A percentile compares a stretch with the other conserved stretches of the same genome.
Evolutionary conservation across 148 eudicot genomes (phyloP).

Genomic region (Agrostemma githago): DNA sequence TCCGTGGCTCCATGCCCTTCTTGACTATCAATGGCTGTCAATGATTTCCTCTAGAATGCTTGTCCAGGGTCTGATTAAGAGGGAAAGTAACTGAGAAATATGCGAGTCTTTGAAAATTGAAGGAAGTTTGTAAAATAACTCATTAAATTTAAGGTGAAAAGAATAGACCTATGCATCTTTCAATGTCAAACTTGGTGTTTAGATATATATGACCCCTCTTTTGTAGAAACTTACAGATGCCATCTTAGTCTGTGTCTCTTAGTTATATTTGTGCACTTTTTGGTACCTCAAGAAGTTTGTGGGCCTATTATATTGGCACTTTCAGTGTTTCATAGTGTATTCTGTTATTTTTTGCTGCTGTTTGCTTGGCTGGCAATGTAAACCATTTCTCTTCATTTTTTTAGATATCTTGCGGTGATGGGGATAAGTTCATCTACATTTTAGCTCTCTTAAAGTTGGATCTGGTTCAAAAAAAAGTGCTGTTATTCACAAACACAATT

Average conservation of each 20-base stretch:
- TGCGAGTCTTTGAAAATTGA: background rate
- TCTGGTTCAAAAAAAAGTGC: slow-evolving; percentile 80
- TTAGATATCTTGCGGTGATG: slow-evolving; percentile 77
- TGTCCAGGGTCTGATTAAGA: background rate
- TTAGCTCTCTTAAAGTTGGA: slow-evolving; percentile 85
- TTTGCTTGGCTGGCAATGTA: background rate
- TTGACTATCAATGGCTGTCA: background rate
- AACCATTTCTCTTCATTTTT: slow-evolving; percentile 10
- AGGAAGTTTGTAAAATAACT: background rate
- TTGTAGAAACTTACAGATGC: background rate
- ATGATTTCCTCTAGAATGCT: background rate
- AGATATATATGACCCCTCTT: background rate
- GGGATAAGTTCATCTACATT: slow-evolving; percentile 76
- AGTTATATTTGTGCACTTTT: background rate
- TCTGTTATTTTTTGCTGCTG: background rate
- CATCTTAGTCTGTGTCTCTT: background rate
- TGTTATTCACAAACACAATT: slow-evolving; percentile 80
- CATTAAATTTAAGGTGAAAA: background rate
- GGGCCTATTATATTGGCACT: background rate
- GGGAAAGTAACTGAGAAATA: background rate
- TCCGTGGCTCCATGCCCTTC: background rate
- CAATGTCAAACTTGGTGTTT: background rate
- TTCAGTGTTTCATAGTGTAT: background rate
- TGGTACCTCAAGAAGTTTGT: background rate
- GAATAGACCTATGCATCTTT: background rate